Percentiles rank a stretch among this genome's conserved stretches.
These are phyloP conservation scores for Coemansia sp. DNA, from an alignment of 192 early-diverging fungal genomes.

Conservation along the genomic window DNA sequence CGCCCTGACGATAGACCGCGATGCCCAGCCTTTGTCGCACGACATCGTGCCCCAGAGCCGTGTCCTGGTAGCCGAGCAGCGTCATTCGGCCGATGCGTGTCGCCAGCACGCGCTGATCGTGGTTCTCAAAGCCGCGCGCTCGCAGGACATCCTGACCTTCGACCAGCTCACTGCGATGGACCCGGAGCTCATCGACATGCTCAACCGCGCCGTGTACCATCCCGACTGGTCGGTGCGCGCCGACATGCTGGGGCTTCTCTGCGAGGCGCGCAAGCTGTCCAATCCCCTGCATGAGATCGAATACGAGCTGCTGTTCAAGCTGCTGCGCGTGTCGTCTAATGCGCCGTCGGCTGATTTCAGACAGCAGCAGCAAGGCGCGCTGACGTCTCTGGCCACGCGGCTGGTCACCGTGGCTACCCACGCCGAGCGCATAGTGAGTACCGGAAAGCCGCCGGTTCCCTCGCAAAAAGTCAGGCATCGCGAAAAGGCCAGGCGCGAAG, in stretches of 20 bases:
- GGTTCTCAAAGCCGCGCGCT: slow-evolving; percentile 41
- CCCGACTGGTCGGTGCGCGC: slow-evolving; percentile 68
- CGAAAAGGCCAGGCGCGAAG: slow-evolving; percentile 31
- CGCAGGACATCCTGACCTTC: slow-evolving; percentile 35
- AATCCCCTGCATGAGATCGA: slow-evolving; percentile 62
- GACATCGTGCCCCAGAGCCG: slow-evolving; percentile 6
- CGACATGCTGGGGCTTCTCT: slow-evolving; percentile 77
- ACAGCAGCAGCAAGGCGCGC: slow-evolving; percentile 63
- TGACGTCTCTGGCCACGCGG: slow-evolving; percentile 61
- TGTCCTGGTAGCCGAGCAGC: slow-evolving; percentile 12
- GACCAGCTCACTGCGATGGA: slow-evolving; percentile 30
- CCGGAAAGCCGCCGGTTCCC: slow-evolving; percentile 40
- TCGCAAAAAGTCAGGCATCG: slow-evolving; percentile 44
- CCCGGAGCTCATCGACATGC: slow-evolving; percentile 24
- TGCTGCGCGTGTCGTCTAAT: slow-evolving; percentile 68
- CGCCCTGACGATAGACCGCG: slow-evolving; percentile 11
- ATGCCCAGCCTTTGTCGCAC: not conserved
- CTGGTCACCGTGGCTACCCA: slow-evolving; percentile 49
- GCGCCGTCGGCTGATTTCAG: slow-evolving; percentile 79
- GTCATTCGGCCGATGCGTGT: slow-evolving; percentile 24
- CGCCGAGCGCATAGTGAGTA: slow-evolving; percentile 30
- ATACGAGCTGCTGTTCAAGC: slow-evolving; percentile 61
- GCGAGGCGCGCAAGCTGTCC: slow-evolving; percentile 70
- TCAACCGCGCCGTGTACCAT: slow-evolving; percentile 68
- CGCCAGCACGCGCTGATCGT: slow-evolving; percentile 51